These are phyloP conservation scores for Letharia columbiana DNA, from an alignment of 495 filamentous ascomycete genomes.

Conservation along the genomic window DNA sequence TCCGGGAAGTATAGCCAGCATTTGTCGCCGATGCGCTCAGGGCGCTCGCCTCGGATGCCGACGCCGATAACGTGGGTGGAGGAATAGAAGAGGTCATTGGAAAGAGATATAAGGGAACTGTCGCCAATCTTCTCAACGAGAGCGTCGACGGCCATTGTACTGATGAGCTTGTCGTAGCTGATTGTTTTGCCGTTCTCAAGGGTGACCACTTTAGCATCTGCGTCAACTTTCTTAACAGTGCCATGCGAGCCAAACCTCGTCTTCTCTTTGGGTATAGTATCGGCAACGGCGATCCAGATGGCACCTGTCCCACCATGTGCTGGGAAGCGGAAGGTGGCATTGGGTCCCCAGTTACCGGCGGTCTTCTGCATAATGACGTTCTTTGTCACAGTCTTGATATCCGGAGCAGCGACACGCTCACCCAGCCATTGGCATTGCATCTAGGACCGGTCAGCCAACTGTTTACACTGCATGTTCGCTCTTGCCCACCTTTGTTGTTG, in stretches of 20 bases:
- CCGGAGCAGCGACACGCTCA: constrained; percentile 94
- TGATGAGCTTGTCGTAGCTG: constrained; percentile 83
- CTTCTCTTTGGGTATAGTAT: constrained; percentile 88
- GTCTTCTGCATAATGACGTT: constrained; percentile 96
- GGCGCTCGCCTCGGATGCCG: constrained; percentile 82
- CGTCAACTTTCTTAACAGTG: constrained; percentile 75
- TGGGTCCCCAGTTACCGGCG: constrained; percentile 96
- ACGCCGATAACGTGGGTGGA: constrained; percentile 96
- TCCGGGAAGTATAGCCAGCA: constrained; percentile 99
- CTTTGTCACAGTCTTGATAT: constrained; percentile 88
- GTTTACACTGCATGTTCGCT: not conserved
- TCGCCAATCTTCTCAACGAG: constrained; percentile 83
- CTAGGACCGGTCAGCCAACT: constrained; percentile 36
- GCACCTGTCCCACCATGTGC: constrained; percentile 90
- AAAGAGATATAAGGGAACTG: constrained; percentile 68
- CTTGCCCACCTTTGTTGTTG: constrained; percentile 78
- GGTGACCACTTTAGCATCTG: constrained; percentile 70
- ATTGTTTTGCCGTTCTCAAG: constrained; percentile 83
- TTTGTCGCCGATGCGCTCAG: constrained; percentile 98
- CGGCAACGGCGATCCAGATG: constrained; percentile 97
- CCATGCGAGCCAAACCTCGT: constrained; percentile 80
- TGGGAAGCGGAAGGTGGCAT: constrained; percentile 97
- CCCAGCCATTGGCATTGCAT: constrained; percentile 99
- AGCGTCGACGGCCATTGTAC: constrained; percentile 91
- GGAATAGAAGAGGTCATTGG: constrained; percentile 93